Percentiles rank a stretch among this genome's conserved stretches.
Conservation (phyloP, 805 yeast genomes). For the Saccharomycopsis synnaedendra region DNA sequence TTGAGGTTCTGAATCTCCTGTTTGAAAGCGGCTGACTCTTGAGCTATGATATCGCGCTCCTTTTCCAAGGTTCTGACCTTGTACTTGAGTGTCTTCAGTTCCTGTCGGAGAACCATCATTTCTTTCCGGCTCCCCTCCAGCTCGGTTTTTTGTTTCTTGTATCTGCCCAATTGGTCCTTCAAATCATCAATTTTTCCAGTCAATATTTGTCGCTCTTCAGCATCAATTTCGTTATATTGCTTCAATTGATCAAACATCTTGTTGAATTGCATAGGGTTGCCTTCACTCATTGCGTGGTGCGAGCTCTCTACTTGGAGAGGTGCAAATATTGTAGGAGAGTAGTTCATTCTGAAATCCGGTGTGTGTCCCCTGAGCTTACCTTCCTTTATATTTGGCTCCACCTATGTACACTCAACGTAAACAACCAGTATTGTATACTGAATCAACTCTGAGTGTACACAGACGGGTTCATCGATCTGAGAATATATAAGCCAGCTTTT, state of each 20-base stretch:
- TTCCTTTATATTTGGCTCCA: too few species aligned
- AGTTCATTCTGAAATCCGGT: neutral
- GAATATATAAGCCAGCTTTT: too few species aligned
- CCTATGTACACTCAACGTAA: too few species aligned
- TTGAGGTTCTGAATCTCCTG: slow-evolving; percentile 8
- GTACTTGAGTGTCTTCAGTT: slow-evolving; percentile 7
- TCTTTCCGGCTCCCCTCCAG: neutral
- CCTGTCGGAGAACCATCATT: slow-evolving; percentile 4
- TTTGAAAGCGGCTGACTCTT: slow-evolving; percentile 5
- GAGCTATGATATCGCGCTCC: slow-evolving; percentile 5
- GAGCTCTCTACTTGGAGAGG: neutral
- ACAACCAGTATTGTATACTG: too few species aligned
- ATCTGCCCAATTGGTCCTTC: slow-evolving; percentile 1
- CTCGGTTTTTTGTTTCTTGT: neutral
- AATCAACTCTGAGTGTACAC: too few species aligned
- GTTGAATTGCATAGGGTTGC: neutral
- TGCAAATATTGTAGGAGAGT: slow-evolving; percentile 1
- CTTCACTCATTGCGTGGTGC: neutral
- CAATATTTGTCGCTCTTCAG: slow-evolving; percentile 8
- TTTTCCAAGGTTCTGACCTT: slow-evolving; percentile 10
- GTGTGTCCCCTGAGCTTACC: too few species aligned
- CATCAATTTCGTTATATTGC: slow-evolving; percentile 11
- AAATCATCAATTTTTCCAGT: slow-evolving; percentile 5
- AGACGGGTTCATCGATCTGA: too few species aligned
- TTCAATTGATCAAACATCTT: slow-evolving; percentile 3